Evolutionary conservation across 179 eudicot species (phyloP).

Genomic region (Silene noctiflora): DNA sequence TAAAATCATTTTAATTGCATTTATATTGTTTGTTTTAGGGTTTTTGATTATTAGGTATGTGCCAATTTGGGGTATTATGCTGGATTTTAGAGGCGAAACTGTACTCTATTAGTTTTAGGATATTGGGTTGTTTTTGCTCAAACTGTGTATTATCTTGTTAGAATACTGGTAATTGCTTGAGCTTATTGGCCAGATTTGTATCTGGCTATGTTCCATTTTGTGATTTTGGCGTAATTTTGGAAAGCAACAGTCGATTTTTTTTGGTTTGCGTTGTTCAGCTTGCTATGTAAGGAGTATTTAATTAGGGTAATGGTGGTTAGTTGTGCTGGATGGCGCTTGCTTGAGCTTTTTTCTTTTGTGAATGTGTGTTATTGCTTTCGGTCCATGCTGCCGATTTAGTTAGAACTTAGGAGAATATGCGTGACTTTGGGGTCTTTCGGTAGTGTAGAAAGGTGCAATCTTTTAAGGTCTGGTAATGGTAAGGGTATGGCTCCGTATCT

Average conservation of each 20-base stretch:
- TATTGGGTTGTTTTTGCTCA: neutral
- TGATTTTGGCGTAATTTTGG: neutral
- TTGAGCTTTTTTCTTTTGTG: neutral
- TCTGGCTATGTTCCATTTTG: neutral
- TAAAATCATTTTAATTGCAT: neutral
- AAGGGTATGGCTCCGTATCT: too few species aligned
- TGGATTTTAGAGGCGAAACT: neutral
- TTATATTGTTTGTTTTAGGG: constrained; percentile 1
- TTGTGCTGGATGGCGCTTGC: neutral
- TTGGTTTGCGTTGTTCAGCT: neutral
- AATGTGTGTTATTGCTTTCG: neutral
- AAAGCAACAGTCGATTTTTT: neutral
- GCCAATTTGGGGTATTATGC: neutral
- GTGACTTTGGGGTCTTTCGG: too few species aligned
- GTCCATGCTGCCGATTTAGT: neutral
- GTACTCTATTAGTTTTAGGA: neutral
- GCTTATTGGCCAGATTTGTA: neutral
- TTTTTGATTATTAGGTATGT: neutral
- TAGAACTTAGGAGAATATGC: neutral
- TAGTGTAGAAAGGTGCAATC: neutral
- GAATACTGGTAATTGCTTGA: neutral
- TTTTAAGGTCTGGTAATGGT: neutral
- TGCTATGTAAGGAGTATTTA: neutral
- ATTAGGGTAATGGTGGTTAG: neutral
- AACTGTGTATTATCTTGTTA: neutral